Conservation (phyloP, 2,329 filamentous ascomycete genomes). For the Cordyceps militaris region DNA sequence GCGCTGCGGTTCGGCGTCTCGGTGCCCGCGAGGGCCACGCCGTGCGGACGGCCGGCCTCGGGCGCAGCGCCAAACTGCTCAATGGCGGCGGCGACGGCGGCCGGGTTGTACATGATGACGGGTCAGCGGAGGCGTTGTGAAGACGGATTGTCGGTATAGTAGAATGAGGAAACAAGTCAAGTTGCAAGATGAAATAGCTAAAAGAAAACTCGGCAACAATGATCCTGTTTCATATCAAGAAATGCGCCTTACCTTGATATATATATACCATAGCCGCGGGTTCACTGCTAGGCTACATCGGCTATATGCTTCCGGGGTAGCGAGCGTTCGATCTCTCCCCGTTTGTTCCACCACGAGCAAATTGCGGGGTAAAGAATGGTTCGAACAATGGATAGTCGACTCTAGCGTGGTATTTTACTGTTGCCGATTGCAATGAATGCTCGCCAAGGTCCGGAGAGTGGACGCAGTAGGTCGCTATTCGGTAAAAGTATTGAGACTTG, state of each 20-base stretch:
- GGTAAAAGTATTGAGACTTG: no score
- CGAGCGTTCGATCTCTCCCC: neutral
- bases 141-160: neutral
- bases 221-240: neutral
- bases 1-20: slow-evolving; percentile 64
- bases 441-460: no score
- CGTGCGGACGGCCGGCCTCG: slow-evolving; percentile 70
- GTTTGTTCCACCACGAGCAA: neutral
- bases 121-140: neutral
- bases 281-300: neutral
- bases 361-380: neutral
- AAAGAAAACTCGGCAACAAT: neutral
- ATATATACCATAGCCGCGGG: neutral
- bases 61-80: slow-evolving; percentile 51
- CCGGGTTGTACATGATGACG: neutral
- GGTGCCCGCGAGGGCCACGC: slow-evolving; percentile 67
- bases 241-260: neutral
- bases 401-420: no score
- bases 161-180: neutral
- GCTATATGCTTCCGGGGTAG: neutral
- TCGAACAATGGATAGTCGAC: no score
- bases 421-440: no score
- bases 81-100: neutral
- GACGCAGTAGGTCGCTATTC: no score
- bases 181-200: neutral